Conservation (phyloP, 805 yeast species). For the Pichia cephalocereana region DNA sequence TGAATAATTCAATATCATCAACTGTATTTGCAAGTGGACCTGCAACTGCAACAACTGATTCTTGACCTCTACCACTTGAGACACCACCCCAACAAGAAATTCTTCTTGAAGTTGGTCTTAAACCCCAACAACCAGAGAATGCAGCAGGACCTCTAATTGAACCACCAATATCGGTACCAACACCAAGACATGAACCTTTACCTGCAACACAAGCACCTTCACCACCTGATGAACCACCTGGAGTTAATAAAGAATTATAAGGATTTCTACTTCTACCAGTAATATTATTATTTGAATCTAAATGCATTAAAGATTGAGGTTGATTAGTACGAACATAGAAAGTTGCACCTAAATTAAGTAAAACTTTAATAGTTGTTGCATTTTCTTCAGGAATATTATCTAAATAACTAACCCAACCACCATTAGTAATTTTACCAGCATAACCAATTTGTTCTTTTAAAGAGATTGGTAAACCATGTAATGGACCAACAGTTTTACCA, state of each 20-base stretch:
- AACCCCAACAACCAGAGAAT: conserved; percentile 50
- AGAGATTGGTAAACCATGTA: conserved; percentile 64
- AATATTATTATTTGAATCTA: conserved; percentile 53
- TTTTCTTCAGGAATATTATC: conserved; percentile 39
- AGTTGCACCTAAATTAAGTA: conserved; percentile 48
- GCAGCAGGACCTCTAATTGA: conserved; percentile 64
- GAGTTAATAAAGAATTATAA: conserved; percentile 43
- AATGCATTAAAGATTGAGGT: conserved; percentile 65
- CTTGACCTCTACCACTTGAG: conserved; percentile 53
- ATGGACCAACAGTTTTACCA: conserved; percentile 52
- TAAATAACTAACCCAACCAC: conserved; percentile 46
- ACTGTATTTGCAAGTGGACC: conserved; percentile 62
- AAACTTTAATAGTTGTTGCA: conserved; percentile 37
- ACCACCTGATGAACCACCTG: conserved; percentile 72
- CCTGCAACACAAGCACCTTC: conserved; percentile 57
- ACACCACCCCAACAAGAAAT: conserved; percentile 39
- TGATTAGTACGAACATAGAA: conserved; percentile 57
- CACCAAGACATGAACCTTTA: conserved; percentile 48
- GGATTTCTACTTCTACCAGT: conserved; percentile 54
- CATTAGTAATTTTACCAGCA: conserved; percentile 47
- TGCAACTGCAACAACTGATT: conserved; percentile 52
- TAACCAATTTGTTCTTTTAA: conserved; percentile 56
- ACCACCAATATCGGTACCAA: conserved; percentile 67
- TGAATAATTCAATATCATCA: conserved; percentile 61
- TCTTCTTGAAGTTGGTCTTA: conserved; percentile 54